Percentiles rank a stretch among this genome's conserved stretches.
phyloP scores from a whole-genome alignment of 805 yeast genomes.

The Cyberlindnera amylophila region DNA sequence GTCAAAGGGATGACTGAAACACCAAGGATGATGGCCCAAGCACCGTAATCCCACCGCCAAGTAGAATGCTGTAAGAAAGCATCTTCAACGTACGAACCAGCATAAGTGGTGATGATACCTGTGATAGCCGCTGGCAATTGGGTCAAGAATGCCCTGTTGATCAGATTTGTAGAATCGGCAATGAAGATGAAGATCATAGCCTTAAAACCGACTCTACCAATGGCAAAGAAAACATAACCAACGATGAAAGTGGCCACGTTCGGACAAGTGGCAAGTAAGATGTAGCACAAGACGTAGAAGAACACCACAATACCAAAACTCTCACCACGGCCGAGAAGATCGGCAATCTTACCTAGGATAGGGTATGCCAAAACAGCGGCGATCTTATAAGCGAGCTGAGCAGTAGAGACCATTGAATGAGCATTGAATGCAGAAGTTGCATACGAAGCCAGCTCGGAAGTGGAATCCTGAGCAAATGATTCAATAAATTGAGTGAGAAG shows the following conservation, averaged over 20 bases:
- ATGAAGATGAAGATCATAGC: conserved; percentile 34
- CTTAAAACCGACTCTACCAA: conserved; percentile 35
- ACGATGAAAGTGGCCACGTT: conserved; percentile 30
- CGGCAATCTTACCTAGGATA: conserved; percentile 35
- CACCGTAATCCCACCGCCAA: conserved; percentile 50
- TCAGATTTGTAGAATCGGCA: conserved; percentile 35
- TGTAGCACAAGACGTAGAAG: conserved; percentile 29
- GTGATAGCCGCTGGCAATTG: conserved; percentile 33
- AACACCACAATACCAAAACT: conserved; percentile 32
- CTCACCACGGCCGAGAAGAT: conserved; percentile 35
- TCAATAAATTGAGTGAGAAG: too few species aligned
- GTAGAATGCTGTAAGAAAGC: conserved; percentile 30
- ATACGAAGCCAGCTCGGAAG: conserved; percentile 22
- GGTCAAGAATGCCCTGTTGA: conserved; percentile 34
- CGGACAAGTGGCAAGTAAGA: conserved; percentile 32
- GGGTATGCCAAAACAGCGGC: conserved; percentile 35
- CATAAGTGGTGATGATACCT: conserved; percentile 25
- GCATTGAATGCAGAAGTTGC: conserved; percentile 34
- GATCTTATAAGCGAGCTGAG: conserved; percentile 35
- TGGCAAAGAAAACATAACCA: conserved; percentile 33
- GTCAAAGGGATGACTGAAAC: conserved; percentile 21
- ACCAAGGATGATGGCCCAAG: conserved; percentile 37
- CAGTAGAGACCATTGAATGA: conserved; percentile 35
- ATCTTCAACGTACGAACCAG: conserved; percentile 28
- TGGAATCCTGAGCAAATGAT: conserved; percentile 26